A percentile compares a stretch with the other conserved stretches of the same genome.
Evolutionary conservation across 2,329 filamentous ascomycete genomes (phyloP).

Genomic region (Scedosporium dehoogii): DNA sequence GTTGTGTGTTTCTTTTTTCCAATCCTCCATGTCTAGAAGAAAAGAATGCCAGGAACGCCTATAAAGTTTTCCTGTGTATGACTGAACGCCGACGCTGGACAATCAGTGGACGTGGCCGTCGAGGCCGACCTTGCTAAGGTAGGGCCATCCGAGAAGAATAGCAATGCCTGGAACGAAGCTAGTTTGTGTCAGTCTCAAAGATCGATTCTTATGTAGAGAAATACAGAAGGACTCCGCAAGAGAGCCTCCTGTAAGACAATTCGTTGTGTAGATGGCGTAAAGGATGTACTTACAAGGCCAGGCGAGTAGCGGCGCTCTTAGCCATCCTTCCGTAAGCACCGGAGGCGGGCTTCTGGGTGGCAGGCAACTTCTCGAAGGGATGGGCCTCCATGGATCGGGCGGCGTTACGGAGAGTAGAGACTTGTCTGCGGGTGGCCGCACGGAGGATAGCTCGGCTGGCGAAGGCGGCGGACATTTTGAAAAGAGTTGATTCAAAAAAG

Average conservation of each 20-base stretch:
- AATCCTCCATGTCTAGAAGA: not conserved
- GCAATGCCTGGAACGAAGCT: slow-evolving; percentile 25
- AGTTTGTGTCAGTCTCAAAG: not conserved
- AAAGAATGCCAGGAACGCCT: not conserved
- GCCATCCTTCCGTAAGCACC: slow-evolving; percentile 22
- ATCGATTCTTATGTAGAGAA: not conserved
- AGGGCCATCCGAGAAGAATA: slow-evolving; percentile 25
- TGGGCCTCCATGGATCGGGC: slow-evolving; percentile 24
- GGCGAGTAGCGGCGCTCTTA: slow-evolving; percentile 21
- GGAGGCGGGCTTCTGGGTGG: slow-evolving; percentile 16
- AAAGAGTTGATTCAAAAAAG: not conserved
- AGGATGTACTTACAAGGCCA: slow-evolving; percentile 20
- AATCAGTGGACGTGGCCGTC: slow-evolving; percentile 19
- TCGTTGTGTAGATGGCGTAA: not conserved
- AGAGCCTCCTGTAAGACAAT: not conserved
- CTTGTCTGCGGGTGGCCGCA: slow-evolving; percentile 19
- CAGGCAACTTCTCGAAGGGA: slow-evolving; percentile 23
- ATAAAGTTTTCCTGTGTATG: not conserved
- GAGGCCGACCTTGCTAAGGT: slow-evolving; percentile 16
- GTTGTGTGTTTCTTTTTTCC: not conserved
- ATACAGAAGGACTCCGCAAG: not conserved
- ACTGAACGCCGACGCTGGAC: not conserved
- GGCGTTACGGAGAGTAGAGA: slow-evolving; percentile 23
- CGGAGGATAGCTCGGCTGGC: slow-evolving; percentile 5
- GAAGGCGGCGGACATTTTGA: slow-evolving; percentile 1